Evolutionary conservation across 2,329 filamentous ascomycete species (phyloP), one percentile per base, ranked within the genome.

Genomic region (Cercospora janseana): DNA sequence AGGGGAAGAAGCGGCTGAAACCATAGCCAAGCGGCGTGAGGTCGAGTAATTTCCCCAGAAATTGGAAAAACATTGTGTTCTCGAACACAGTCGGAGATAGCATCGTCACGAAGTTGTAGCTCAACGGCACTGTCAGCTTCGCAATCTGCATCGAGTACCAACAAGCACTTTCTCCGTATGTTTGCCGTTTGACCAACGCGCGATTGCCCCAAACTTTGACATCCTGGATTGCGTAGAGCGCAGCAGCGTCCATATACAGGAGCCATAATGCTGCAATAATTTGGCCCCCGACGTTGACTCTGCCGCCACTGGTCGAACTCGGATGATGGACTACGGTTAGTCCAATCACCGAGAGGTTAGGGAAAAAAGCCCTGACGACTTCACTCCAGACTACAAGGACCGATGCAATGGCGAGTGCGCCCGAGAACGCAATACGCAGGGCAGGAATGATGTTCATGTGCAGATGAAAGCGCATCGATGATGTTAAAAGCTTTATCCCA

Each of bases 151-250:
- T 84, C 1, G 89, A 86, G 66, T 97, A 98, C 90, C 94, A 98
- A 60, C 92, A 94, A 0, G 93, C 93, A 42, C 86, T 89, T 67
- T 97, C 93, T 54, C 88, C 84, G 51, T 94, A 92, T 0, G 93
- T 98, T 65, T 95, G 93, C 50, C 93, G 84, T 52, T 82, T 83
- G 38, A 97, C 92, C 4, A 98, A 77, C 0, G 93, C 92, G 26
- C 93, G 83, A 41, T 94, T 93, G 49, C 93, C 87, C 93, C 93
- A 98, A n/a, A 96, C 90, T 64, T 93, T 94, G 61, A 95, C 88
- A 66, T 95, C 89, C 10, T 86, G 89, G 64, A 98, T 85, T 6
- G 90, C 91, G 50, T 83, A 87, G 43, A 97, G 80, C 4, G 93
- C 89, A 38, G 90, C 90, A 10, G 87, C 78, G 68, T 88, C 95